Evolutionary conservation across 768 basidiomycete genomes (phyloP).

Genomic region (Pholiota microspora): DNA sequence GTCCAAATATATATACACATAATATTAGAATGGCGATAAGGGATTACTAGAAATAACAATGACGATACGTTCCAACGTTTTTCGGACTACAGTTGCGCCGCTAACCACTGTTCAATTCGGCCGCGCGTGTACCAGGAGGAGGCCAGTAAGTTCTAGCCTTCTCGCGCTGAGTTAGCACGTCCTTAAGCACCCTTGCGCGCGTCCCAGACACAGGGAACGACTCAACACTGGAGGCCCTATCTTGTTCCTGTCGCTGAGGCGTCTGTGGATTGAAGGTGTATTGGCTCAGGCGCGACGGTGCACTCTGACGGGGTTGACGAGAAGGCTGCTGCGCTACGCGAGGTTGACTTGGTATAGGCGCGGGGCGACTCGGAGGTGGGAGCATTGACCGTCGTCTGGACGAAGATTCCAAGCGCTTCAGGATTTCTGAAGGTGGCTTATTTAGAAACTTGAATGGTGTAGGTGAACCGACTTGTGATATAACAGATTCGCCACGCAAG

Average conservation of each 20-base stretch:
- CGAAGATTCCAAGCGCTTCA: background rate
- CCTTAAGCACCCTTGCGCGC: slow-evolving; percentile 35
- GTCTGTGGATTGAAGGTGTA: background rate
- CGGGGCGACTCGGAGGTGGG: background rate
- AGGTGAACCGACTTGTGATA: background rate
- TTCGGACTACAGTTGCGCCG: no score
- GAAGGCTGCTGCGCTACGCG: background rate
- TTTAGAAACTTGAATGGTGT: slow-evolving; percentile 2
- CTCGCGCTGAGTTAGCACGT: slow-evolving; percentile 26
- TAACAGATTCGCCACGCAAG: background rate
- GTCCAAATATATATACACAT: no score
- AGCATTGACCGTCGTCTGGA: background rate
- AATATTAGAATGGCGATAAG: no score
- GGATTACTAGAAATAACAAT: no score
- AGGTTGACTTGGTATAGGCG: background rate
- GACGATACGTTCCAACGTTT: no score
- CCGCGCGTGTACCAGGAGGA: slow-evolving; percentile 34
- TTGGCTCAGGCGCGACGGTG: background rate
- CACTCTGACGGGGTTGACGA: background rate
- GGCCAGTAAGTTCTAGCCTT: slow-evolving; percentile 35
- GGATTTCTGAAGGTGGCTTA: slow-evolving; percentile 1
- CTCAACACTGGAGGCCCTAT: slow-evolving; percentile 2
- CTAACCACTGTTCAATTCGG: no score
- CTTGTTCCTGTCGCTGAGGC: background rate
- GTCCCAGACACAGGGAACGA: slow-evolving; percentile 35